Base-by-base conservation (phyloP, 441 rosid genomes). In the Capsella rubella region DNA sequence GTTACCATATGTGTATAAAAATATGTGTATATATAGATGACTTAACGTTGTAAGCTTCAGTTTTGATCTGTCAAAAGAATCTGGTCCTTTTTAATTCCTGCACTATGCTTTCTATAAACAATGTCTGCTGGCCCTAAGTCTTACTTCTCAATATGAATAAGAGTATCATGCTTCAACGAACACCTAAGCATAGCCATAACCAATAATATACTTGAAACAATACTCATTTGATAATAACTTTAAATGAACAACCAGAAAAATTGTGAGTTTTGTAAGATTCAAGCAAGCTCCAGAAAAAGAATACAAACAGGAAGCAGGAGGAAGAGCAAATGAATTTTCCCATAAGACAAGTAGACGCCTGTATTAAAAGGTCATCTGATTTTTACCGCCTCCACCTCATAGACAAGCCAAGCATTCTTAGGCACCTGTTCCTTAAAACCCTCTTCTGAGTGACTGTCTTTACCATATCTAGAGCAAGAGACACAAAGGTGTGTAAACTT, bases 381-480 rank as follows among this genome's bases (percentile, higher is more conserved):
- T 69, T 83, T 83, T 5, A 87, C 75, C 62, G 84, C 78, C 71
- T 87, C 82, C 25, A 86, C 81, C 47, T 86, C 85, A 60, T 79
- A 88, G 34, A 75, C 78, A 43, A 86, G 74, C 84, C 86, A 86
- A 2, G 85, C 77, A 32, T 81, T 64, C 2, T 84, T 78, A 53
- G 89, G 87, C 54, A 84, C 77, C n/a, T 40, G 70, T 57, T 69
- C 18, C 15, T 54, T 42, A 46, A 60, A 69, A 57, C 82, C 80
- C 15, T 64, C 73, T 43, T 53, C 64, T 6, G 62, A 70, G 65
- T 52, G 79, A 50, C 87, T 83, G 80, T 71, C 25, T 40, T 37
- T 37, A 64, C 50, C 67, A 76, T 55, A 70, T 64, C 40, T 61
- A 62, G 11, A 68, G 43, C 43, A 62, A 54, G 35, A 54, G 5